These are phyloP conservation scores for Coriolopsis trogii DNA, from an alignment of 1,284 basidiomycete species.

Conservation along the genomic window DNA sequence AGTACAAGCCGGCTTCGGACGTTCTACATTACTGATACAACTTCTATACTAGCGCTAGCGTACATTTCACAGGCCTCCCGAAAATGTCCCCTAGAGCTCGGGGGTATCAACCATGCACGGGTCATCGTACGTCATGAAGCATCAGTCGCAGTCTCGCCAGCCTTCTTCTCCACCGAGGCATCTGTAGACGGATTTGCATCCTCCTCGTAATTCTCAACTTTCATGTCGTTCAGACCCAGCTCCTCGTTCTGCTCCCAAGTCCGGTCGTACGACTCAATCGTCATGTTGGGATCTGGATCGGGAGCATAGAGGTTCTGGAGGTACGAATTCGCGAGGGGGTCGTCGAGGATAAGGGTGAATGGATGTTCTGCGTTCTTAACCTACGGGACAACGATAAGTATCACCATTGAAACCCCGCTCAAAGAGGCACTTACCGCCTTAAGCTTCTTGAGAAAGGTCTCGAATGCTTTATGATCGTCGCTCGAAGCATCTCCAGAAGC, in stretches of 20 bases:
- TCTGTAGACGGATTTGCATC: slow-evolving; percentile 8
- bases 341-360: slow-evolving; percentile 94
- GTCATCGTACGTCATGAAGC: slow-evolving; percentile 1
- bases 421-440: slow-evolving; percentile 60
- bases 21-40: too few species aligned
- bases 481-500: slow-evolving; percentile 70
- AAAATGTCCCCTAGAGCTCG: too few species aligned
- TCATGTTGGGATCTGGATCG: slow-evolving; percentile 92
- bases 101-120: too few species aligned
- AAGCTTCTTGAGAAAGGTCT: slow-evolving; percentile 78
- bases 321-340: slow-evolving; percentile 95
- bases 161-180: slow-evolving; percentile 13
- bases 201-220: slow-evolving; percentile 81
- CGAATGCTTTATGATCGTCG: slow-evolving; percentile 56
- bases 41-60: too few species aligned
- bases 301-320: slow-evolving; percentile 95
- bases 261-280: slow-evolving; percentile 81
- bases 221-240: slow-evolving; percentile 95
- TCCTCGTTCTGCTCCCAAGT: slow-evolving; percentile 94
- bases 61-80: too few species aligned
- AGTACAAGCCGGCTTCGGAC: too few species aligned
- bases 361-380: slow-evolving; percentile 76
- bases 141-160: slow-evolving; percentile 3
- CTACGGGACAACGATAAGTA: slow-evolving; percentile 38
- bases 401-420: background rate